These are phyloP conservation scores for Prunus davidiana DNA, from an alignment of 306 rosid genomes.

Conservation along the genomic window DNA sequence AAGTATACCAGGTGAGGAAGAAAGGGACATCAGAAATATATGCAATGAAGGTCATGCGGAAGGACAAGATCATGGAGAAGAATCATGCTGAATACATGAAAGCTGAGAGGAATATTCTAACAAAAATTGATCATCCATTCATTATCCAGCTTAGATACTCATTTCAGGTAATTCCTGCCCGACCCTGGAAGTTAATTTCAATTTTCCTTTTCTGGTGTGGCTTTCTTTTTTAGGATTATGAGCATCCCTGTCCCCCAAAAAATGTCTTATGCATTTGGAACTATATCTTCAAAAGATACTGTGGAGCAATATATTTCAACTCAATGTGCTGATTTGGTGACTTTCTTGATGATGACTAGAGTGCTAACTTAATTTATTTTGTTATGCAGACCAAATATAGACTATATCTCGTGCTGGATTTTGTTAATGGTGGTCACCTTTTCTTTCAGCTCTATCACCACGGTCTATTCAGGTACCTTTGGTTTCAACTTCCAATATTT, in stretches of 20 bases:
- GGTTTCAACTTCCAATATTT: neutral
- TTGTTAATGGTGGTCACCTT: conserved; percentile 94
- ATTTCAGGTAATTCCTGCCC: conserved; percentile 64
- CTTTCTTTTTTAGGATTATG: neutral
- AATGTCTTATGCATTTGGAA: neutral
- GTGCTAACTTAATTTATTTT: conserved; percentile 13
- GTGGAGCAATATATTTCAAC: neutral
- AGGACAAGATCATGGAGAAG: conserved; percentile 95
- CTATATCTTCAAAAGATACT: neutral
- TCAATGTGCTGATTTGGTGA: neutral
- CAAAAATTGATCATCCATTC: conserved; percentile 81
- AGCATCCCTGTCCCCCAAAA: neutral
- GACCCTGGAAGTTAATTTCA: neutral
- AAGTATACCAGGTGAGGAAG: conserved; percentile 90
- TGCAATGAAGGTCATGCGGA: conserved; percentile 99
- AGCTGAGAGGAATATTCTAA: conserved; percentile 92
- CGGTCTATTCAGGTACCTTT: conserved; percentile 80
- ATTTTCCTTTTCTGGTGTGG: neutral
- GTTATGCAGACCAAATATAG: conserved; percentile 80
- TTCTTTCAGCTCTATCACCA: conserved; percentile 96
- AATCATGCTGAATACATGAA: conserved; percentile 96
- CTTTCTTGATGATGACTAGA: neutral
- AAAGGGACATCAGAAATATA: conserved; percentile 86
- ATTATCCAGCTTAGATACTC: conserved; percentile 93
- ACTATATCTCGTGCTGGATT: conserved; percentile 92